Evolutionary conservation across 495 filamentous ascomycete species (phyloP), one percentile per base, ranked within the genome.

Genomic region (Aspergillus asperescens): DNA sequence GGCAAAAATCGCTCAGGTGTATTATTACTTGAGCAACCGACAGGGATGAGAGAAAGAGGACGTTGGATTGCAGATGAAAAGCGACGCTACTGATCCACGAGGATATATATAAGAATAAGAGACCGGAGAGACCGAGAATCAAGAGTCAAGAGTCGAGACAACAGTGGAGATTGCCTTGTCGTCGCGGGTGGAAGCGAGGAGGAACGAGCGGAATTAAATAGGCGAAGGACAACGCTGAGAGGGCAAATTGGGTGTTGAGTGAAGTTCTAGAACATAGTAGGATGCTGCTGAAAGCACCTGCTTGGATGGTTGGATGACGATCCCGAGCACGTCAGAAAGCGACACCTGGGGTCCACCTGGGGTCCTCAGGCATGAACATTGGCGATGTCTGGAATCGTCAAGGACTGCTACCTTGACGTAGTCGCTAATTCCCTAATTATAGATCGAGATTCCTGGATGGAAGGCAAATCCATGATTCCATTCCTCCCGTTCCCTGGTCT

Each of bases 1-100:
- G 24, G 22, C 16, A 38, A 48, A 58, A 62, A 48, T 52, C 50
- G 24, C 59, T 56, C 56, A 53, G 59, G 52, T 37, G 49, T 52
- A 15, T 35, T n/a, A n/a, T n/a, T 57, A 47, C 44, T 28, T 13
- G 10, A 31, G 20, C 38, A 28, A 27, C 24, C n/a, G 48, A 38
- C 51, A 52, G 49, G 43, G 31, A 54, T 49, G 41, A 48, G 23
- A 32, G 22, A 47, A 46, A 35, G 32, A 35, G 32, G 6, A n/a
- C 5, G 32, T n/a, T 15, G 7, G 3, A n/a, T n/a, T n/a, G n/a
- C n/a, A n/a, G n/a, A 18, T 3, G n/a, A 18, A 37, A 15, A 10
- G 38, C 38, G 35, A 19, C 35, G 38, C 16, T 46, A 20, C n/a
- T 16, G n/a, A n/a, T 16, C 35, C n/a, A 2, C 28, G 40, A 52